Evolutionary conservation across 768 basidiomycete species (phyloP), one percentile per base, ranked within the genome.

Genomic region (Lyophyllum atratum): DNA sequence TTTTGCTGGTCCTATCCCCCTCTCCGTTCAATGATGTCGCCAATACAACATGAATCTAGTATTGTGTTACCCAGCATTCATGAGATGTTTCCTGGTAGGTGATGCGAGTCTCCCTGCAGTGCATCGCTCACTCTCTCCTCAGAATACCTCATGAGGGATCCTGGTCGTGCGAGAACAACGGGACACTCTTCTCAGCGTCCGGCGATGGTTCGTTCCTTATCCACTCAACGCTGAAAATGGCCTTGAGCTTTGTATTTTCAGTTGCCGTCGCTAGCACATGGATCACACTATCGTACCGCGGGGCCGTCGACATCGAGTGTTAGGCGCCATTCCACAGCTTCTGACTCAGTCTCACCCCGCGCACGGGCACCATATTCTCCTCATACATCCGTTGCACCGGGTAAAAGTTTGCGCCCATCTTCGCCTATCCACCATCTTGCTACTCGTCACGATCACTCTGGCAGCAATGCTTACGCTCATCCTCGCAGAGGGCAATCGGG

Each of bases 31-130:
- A 31, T 54, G 52, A 55, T 59, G 54, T 50, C 53, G 7, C 19
- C 56, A 15, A 42, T 58, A 31, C 55, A 58, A 0, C 47, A 44
- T 21, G 54, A 56, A 24, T 26, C 51, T 24, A 57, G 28, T 29
- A 62, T 71, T 37, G 71, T 76, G 1, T 70, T 84, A 25, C 83
- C 82, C 24, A 79, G 80, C 61, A 82, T 83, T 31, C 74, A 77
- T 21, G 80, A 83, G 58, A 80, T 84, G 74, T 85, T 84, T 58
- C 83, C 83, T 45, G 81, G 83, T 80, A 60, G 42, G 71, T 54
- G 12, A 21, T 42, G 1, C 19, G 26, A n/a, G 12, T 15, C 12
- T 5, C 4, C 8, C 33, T 37, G 7, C 34, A 19, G 10, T 2
- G 15, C 1, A 12, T 24, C 5, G 22, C 49, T 58, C 10, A 25